A percentile compares a stretch with the other conserved stretches of the same genome.
phyloP scores from a whole-genome alignment of 2,329 filamentous ascomycete genomes.

The Knufia fluminis region DNA sequence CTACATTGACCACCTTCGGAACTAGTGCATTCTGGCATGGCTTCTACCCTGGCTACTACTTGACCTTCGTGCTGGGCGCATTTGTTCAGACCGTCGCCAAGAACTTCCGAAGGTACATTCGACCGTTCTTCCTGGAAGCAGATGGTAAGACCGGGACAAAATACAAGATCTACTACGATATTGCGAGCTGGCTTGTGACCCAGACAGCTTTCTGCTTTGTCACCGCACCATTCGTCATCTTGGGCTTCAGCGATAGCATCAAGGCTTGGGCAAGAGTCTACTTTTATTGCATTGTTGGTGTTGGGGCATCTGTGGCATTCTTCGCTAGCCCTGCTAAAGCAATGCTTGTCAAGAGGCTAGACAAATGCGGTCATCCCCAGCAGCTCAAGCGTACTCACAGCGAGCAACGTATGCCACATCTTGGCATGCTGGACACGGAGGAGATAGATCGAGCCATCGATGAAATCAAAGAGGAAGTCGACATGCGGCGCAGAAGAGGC shows the following conservation, averaged over 20 bases:
- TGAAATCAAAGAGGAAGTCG: conserved; percentile 66
- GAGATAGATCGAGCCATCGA: conserved; percentile 70
- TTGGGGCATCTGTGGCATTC: conserved; percentile 56
- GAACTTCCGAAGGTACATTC: conserved; percentile 79
- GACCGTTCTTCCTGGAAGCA: conserved; percentile 84
- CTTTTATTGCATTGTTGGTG: conserved; percentile 71
- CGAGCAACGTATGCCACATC: conserved; percentile 55
- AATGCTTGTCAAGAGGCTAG: conserved; percentile 48
- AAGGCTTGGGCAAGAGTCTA: conserved; percentile 76
- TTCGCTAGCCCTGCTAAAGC: conserved; percentile 71
- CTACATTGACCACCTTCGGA: conserved; percentile 84
- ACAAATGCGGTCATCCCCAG: conserved; percentile 42
- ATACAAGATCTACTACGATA: conserved; percentile 78
- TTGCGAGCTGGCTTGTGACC: conserved; percentile 63
- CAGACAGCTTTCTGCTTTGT: conserved; percentile 78
- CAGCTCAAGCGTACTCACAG: conserved; percentile 40
- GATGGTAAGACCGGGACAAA: conserved; percentile 59
- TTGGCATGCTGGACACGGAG: conserved; percentile 65
- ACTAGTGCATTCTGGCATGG: conserved; percentile 98
- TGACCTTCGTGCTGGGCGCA: conserved; percentile 79
- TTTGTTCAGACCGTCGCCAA: conserved; percentile 91
- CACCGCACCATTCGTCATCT: conserved; percentile 74
- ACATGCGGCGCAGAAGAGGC: conserved; percentile 45
- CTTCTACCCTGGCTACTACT: conserved; percentile 93
- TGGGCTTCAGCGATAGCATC: conserved; percentile 61